Evolutionary conservation across 805 yeast species (phyloP).

Genomic region (Yamadazyma olivae): DNA sequence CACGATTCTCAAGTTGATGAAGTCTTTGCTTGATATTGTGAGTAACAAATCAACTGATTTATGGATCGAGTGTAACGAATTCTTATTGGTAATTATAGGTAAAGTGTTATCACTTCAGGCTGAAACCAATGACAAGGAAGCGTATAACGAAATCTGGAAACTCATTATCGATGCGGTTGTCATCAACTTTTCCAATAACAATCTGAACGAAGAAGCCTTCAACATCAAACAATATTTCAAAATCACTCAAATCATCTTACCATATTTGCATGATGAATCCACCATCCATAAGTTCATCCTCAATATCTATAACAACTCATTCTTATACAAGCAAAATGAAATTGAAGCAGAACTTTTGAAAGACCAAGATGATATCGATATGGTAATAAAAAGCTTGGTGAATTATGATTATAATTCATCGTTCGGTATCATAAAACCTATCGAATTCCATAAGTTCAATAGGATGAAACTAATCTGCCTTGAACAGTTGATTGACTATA

Average conservation of each 20-base stretch:
- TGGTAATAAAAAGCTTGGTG: constrained; percentile 36
- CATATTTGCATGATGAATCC: constrained; percentile 10
- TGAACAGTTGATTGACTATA: constrained; percentile 44
- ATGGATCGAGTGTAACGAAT: constrained; percentile 52
- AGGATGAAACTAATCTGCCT: constrained; percentile 56
- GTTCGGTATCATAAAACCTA: constrained; percentile 63
- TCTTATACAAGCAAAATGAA: constrained; percentile 54
- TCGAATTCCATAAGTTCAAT: constrained; percentile 41
- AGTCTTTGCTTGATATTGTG: constrained; percentile 52
- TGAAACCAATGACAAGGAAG: constrained; percentile 7
- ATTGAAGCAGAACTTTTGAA: constrained; percentile 38
- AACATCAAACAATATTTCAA: constrained; percentile 41
- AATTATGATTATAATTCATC: constrained; percentile 43
- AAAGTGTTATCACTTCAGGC: constrained; percentile 21
- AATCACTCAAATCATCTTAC: constrained; percentile 8
- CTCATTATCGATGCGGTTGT: constrained; percentile 39
- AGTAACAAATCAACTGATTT: constrained; percentile 43
- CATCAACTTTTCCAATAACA: constrained; percentile 36
- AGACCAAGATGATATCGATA: constrained; percentile 22
- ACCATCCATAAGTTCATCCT: constrained; percentile 44
- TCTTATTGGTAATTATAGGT: constrained; percentile 33
- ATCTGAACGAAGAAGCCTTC: constrained; percentile 34
- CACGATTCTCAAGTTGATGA: constrained; percentile 43
- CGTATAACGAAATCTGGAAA: constrained; percentile 31
- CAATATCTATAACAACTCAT: constrained; percentile 58